Base-by-base conservation (phyloP, 129 eudicot species). In the Smallanthus sonchifolius region DNA sequence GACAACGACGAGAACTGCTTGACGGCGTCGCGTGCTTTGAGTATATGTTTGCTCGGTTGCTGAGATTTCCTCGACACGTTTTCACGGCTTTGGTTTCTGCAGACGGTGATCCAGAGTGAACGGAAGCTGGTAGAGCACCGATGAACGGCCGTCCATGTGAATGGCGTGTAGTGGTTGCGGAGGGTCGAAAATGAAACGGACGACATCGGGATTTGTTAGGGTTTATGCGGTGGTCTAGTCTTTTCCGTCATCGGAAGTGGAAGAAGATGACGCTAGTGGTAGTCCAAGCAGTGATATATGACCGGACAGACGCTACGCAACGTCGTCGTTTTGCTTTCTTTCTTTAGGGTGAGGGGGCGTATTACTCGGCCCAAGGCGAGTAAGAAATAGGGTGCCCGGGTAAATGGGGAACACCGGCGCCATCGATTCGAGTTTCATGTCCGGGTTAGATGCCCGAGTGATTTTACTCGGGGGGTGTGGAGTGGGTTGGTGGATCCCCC, bases 21-120 rank as follows among this genome's bases (percentile, higher is more conserved):
- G 40, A 75, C 77, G 61, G 82, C 42, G 45, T 91, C 87, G 49
- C 96, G 92, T 28, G 96, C 90, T 75, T 76, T 86, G 67, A 88
- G 88, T 38, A 85, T 81, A 63, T 85, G 72, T 24, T 83, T 84
- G 70, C 62, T 81, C 43, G 80, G 86, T 7, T 74, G 82, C 40
- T 82, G 84, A 34, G 69, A 42, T 52, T 84, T 86, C 47, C 87
- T 76, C 17, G 87, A 73, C 7, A 64, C 69, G 65, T 75, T 78
- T 65, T 72, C 64, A 7, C 84, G 83, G 81, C 73, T 79, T 44
- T 67, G 89, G 76, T 72, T 75, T 32, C 70, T 52, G 63, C 83
- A 73, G 72, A 86, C 70, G 79, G 82, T 40, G 74, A 66, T 61
- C 45, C 69, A 51, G 83, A 83, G 70, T 72, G 75, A 35, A 73